phyloP scores from a whole-genome alignment of 140 eudicot genomes.

The Erigeron philadelphicus region DNA sequence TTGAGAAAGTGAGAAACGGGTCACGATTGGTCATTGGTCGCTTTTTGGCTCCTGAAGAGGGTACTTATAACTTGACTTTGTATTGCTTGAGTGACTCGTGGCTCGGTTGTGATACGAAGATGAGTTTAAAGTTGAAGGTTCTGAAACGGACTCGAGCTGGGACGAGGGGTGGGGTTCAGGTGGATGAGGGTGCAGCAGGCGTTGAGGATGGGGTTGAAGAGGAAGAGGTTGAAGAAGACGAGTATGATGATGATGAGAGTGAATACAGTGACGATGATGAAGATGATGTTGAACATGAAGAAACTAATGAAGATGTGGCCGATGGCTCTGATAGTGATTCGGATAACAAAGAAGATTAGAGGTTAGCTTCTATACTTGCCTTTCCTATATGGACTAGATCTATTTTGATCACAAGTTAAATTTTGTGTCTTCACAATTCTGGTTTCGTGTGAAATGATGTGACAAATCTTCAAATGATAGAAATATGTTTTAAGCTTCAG shows the following conservation, averaged over 20 bases:
- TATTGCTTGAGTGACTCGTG: constrained; percentile 75
- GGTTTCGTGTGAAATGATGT: too few relatives aligned
- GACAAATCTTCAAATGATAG: too few relatives aligned
- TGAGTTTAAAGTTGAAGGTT: constrained; percentile 58
- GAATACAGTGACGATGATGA: constrained; percentile 78
- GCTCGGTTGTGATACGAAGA: constrained; percentile 82
- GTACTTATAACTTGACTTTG: constrained; percentile 56
- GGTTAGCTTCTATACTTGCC: constrained; percentile 10
- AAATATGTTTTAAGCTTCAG: too few relatives aligned
- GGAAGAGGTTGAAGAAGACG: constrained; percentile 72
- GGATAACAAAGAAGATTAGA: constrained; percentile 41
- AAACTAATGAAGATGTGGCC: neutral
- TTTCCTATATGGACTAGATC: neutral
- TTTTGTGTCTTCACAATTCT: neutral
- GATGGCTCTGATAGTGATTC: constrained; percentile 36
- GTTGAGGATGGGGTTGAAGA: constrained; percentile 66
- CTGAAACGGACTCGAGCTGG: constrained; percentile 71
- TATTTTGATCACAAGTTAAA: constrained; percentile 11
- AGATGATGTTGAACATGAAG: constrained; percentile 36
- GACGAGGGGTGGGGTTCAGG: constrained; percentile 46
- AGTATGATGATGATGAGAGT: constrained; percentile 70
- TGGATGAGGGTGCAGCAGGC: constrained; percentile 47
- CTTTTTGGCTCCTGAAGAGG: constrained; percentile 80
- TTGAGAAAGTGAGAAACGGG: constrained; percentile 63
- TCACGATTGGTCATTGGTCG: constrained; percentile 71